These are phyloP conservation scores for Curvularia spicifera DNA, from an alignment of 2,329 filamentous ascomycete genomes.

Conservation along the genomic window DNA sequence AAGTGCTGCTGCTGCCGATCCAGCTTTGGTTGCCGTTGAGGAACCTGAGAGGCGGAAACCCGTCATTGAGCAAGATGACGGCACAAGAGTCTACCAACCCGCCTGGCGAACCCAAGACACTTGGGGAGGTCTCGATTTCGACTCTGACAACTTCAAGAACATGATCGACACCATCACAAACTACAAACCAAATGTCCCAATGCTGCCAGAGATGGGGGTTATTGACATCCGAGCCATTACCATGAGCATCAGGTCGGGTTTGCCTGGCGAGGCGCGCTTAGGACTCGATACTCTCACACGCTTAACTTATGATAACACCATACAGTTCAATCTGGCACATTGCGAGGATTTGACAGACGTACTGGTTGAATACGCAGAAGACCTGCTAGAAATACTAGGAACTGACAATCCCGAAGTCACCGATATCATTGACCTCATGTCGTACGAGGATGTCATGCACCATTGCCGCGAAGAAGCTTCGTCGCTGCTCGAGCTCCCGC, in stretches of 20 bases:
- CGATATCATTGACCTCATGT: conserved; percentile 79
- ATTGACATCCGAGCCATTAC: conserved; percentile 91
- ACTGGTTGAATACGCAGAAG: conserved; percentile 87
- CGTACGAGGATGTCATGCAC: conserved; percentile 87
- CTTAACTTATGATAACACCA: conserved; percentile 61
- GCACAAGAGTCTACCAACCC: conserved; percentile 39
- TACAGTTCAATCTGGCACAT: conserved; percentile 44
- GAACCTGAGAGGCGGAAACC: conserved; percentile 33
- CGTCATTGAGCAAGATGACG: conserved; percentile 38
- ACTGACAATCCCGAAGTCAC: conserved; percentile 86
- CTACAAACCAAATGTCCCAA: conserved; percentile 76
- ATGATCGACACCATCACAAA: conserved; percentile 71
- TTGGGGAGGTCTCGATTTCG: conserved; percentile 51
- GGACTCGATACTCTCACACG: conserved; percentile 83
- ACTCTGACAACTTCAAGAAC: conserved; percentile 68
- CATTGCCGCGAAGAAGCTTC: conserved; percentile 77
- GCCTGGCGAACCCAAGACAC: conserved; percentile 35
- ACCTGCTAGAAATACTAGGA: conserved; percentile 82
- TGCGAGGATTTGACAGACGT: conserved; percentile 85
- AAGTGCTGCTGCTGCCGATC: conserved; percentile 24
- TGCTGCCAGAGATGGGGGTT: conserved; percentile 77
- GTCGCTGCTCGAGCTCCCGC: conserved; percentile 72
- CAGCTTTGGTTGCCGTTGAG: conserved; percentile 22
- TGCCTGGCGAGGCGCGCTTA: conserved; percentile 86
- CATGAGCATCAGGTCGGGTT: conserved; percentile 86